Conservation (phyloP, 179 eudicot species). For the Beta corolliflora region DNA sequence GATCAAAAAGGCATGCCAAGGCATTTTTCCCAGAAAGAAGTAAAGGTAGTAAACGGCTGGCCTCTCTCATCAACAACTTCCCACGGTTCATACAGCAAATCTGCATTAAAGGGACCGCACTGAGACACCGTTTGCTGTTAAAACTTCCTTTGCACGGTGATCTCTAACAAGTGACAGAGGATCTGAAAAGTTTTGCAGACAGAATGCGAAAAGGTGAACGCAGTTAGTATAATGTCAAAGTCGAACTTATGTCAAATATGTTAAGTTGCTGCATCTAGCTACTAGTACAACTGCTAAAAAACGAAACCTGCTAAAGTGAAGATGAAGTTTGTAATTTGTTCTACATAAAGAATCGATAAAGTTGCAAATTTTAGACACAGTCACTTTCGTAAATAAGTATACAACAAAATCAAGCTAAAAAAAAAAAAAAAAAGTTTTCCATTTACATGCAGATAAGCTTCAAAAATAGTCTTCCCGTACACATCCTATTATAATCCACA, state of each 20-base stretch:
- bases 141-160: constrained; percentile 83
- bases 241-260: background rate
- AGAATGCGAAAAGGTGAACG: constrained; percentile 1
- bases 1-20: constrained; percentile 97
- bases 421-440: background rate
- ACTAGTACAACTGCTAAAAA: background rate
- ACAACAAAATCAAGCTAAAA: background rate
- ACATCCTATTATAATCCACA: background rate
- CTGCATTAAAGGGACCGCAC: constrained; percentile 90
- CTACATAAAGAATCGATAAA: background rate
- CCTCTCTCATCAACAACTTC: constrained; percentile 67
- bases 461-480: background rate
- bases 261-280: background rate
- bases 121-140: constrained; percentile 63
- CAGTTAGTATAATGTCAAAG: constrained; percentile 9
- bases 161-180: constrained; percentile 95
- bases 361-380: background rate
- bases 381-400: background rate
- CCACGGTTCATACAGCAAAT: constrained; percentile 97
- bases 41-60: constrained; percentile 71
- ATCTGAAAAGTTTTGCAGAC: constrained; percentile 43
- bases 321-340: background rate
- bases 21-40: constrained; percentile 88
- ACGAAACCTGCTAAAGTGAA: background rate
- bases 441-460: background rate